phyloP scores from a whole-genome alignment of 2,329 filamentous ascomycete genomes.

The Tolypocladium amazonense region DNA sequence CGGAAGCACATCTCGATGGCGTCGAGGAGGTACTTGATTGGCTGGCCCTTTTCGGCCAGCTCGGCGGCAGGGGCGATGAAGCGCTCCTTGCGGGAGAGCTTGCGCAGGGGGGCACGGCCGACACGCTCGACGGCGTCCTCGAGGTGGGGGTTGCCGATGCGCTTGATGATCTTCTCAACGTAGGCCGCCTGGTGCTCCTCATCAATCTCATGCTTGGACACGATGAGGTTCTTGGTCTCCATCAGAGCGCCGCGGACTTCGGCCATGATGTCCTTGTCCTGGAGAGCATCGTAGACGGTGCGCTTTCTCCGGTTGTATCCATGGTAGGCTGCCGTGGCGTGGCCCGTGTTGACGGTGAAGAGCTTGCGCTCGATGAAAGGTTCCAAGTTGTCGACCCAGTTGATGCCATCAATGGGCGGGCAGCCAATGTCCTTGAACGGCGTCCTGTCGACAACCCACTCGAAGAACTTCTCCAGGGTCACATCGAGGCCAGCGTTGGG shows the following conservation, averaged over 20 bases:
- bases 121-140: slow-evolving; percentile 93
- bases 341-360: slow-evolving; percentile 97
- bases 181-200: slow-evolving; percentile 71
- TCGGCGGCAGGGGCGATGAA: slow-evolving; percentile 89
- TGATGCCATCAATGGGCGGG: slow-evolving; percentile 74
- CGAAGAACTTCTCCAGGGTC: slow-evolving; percentile 95
- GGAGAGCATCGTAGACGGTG: slow-evolving; percentile 82
- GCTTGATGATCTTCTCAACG: slow-evolving; percentile 81
- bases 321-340: slow-evolving; percentile 93
- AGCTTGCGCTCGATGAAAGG: slow-evolving; percentile 99
- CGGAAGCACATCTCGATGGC: slow-evolving; percentile 86
- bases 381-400: slow-evolving; percentile 83
- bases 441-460: slow-evolving; percentile 90
- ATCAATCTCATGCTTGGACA: slow-evolving; percentile 74
- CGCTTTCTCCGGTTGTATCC: slow-evolving; percentile 78
- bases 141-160: slow-evolving; percentile 87
- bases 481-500: slow-evolving; percentile 74
- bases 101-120: slow-evolving; percentile 85
- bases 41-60: slow-evolving; percentile 70
- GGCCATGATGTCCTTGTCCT: slow-evolving; percentile 67
- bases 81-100: slow-evolving; percentile 88
- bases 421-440: slow-evolving; percentile 61
- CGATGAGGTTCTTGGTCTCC: slow-evolving; percentile 81
- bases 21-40: slow-evolving; percentile 63
- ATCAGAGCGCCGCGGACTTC: slow-evolving; percentile 70